Conservation (phyloP, 345 rosid species). For the Gynandropsis gynandra region DNA sequence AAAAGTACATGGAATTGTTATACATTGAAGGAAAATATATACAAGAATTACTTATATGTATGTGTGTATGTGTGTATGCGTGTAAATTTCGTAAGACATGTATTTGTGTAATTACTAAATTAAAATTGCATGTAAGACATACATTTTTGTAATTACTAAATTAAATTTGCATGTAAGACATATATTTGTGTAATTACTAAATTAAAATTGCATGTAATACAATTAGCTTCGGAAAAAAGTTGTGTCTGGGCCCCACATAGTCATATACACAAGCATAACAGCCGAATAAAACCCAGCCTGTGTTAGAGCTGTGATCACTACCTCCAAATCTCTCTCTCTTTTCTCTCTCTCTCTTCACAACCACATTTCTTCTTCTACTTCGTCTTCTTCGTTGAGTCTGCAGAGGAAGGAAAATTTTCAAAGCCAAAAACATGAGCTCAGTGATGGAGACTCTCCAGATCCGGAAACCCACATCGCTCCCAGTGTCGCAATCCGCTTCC, state of each 20-base stretch:
- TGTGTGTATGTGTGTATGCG: too few relatives aligned
- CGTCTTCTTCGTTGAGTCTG: constrained; percentile 7
- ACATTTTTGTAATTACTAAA: too few relatives aligned
- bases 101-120: too few relatives aligned
- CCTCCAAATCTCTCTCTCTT: constrained; percentile 24
- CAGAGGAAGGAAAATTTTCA: background rate
- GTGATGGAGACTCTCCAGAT: constrained; percentile 49
- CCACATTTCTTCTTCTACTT: constrained; percentile 5
- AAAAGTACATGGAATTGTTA: too few relatives aligned
- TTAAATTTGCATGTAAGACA: constrained; percentile 6
- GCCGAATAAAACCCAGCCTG: constrained; percentile 47
- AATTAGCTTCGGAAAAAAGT: constrained; percentile 17
- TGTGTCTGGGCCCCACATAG: constrained; percentile 32
- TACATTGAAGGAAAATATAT: too few relatives aligned
- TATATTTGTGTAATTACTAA: too few relatives aligned
- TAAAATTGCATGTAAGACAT: constrained; percentile 18
- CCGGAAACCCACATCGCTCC: constrained; percentile 39
- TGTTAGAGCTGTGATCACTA: constrained; percentile 41
- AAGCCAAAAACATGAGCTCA: constrained; percentile 42
- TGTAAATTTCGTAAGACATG: too few relatives aligned
- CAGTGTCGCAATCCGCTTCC: constrained; percentile 37
- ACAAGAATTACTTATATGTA: too few relatives aligned
- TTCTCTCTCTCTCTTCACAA: constrained; percentile 4
- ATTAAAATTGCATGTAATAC: constrained; percentile 17
- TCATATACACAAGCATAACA: constrained; percentile 5